Conservation (phyloP, 2,329 filamentous ascomycete species). For the Fusarium foetens region DNA sequence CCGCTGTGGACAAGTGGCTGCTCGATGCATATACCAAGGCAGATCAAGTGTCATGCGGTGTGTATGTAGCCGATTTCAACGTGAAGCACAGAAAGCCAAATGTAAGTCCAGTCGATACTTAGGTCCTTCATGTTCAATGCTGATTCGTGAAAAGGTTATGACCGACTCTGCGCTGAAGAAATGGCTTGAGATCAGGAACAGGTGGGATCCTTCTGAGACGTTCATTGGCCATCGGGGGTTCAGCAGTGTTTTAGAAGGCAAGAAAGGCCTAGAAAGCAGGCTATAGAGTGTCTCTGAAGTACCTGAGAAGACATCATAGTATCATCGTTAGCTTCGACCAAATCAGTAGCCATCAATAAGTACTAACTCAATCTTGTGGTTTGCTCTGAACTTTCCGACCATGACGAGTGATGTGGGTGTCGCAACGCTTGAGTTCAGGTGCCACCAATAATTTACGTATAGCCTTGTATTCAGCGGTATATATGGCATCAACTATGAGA, state of each 20-base stretch:
- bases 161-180: background rate
- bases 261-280: background rate
- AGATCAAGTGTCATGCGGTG: background rate
- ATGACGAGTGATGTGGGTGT: no score
- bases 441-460: no score
- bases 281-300: background rate
- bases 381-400: no score
- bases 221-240: background rate
- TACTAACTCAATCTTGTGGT: no score
- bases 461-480: no score
- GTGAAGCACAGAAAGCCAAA: background rate
- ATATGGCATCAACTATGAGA: no score
- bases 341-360: no score
- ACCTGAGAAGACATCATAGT: no score
- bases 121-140: rapidly evolving
- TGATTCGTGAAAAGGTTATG: background rate
- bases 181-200: background rate
- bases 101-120: rapidly evolving
- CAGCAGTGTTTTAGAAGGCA: background rate
- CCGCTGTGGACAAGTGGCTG: background rate
- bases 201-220: background rate
- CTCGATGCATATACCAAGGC: background rate
- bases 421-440: no score
- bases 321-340: no score
- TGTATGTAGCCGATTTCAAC: background rate